phyloP scores from a whole-genome alignment of 768 basidiomycete species.

The Russula lepida region DNA sequence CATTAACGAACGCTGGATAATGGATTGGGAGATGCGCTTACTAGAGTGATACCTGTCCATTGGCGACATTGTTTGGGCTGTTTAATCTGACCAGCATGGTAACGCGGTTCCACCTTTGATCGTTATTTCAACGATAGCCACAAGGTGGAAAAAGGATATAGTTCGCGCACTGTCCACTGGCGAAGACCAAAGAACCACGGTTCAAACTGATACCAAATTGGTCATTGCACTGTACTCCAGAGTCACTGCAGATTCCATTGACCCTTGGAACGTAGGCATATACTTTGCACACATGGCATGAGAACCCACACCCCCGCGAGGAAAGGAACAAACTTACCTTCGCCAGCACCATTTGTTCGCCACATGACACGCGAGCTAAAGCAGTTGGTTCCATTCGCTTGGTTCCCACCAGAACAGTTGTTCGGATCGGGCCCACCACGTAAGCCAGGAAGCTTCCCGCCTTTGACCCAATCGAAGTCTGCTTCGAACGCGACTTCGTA shows the following conservation, averaged over 20 bases:
- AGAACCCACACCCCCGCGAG: neutral
- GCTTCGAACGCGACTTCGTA: slow-evolving; percentile 69
- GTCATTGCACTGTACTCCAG: slow-evolving; percentile 59
- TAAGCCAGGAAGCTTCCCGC: slow-evolving; percentile 71
- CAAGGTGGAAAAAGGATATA: neutral
- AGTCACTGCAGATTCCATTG: slow-evolving; percentile 48
- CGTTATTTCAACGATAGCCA: neutral
- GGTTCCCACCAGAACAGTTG: slow-evolving; percentile 63
- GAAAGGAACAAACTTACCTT: slow-evolving; percentile 41
- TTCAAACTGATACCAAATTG: slow-evolving; percentile 66
- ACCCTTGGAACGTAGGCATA: slow-evolving; percentile 73
- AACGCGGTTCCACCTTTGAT: slow-evolving; percentile 55
- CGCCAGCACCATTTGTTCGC: slow-evolving; percentile 53
- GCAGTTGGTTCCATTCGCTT: slow-evolving; percentile 57
- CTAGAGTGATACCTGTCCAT: slow-evolving; percentile 67
- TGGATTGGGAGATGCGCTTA: slow-evolving; percentile 30
- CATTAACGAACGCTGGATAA: neutral
- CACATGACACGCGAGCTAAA: slow-evolving; percentile 75
- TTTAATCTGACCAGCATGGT: slow-evolving; percentile 77
- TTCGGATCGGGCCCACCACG: slow-evolving; percentile 55
- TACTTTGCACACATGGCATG: slow-evolving; percentile 34
- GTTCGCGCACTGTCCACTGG: slow-evolving; percentile 48
- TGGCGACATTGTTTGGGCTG: slow-evolving; percentile 54
- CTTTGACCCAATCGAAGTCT: slow-evolving; percentile 63
- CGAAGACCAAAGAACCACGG: slow-evolving; percentile 57